Evolutionary conservation across 768 basidiomycete species (phyloP).

Genomic region (Gymnopilus junonius): DNA sequence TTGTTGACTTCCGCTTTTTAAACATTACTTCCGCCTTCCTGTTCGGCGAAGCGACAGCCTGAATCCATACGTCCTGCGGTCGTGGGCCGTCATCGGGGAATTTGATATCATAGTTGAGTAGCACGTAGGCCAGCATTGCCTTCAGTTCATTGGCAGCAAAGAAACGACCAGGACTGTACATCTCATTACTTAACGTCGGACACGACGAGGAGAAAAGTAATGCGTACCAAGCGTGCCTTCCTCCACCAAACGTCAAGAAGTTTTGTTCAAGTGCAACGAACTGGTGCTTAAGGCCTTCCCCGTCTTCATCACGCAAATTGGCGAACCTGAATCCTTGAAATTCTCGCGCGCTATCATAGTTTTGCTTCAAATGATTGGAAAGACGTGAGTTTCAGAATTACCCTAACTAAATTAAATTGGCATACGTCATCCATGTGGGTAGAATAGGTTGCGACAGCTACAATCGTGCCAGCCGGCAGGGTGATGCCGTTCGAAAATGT

Average conservation of each 20-base stretch:
- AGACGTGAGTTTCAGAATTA: not conserved
- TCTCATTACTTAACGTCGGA: too few species aligned
- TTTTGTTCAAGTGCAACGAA: conserved; percentile 30
- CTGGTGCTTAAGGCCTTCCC: conserved; percentile 22
- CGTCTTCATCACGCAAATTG: conserved; percentile 25
- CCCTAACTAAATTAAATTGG: not conserved
- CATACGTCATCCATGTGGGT: conserved; percentile 33
- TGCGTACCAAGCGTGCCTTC: conserved; percentile 30
- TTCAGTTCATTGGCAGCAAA: conserved; percentile 39
- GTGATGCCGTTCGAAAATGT: conserved; percentile 48
- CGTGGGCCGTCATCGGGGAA: conserved; percentile 28
- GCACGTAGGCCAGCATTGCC: conserved; percentile 42
- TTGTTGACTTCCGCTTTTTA: not conserved
- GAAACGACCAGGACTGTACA: conserved; percentile 39
- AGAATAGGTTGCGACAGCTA: conserved; percentile 32
- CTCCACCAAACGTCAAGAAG: conserved; percentile 39
- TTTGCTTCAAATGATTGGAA: not conserved
- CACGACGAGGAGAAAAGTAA: not conserved
- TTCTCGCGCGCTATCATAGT: conserved; percentile 28
- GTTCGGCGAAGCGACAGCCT: conserved; percentile 3
- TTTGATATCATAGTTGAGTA: conserved; percentile 46
- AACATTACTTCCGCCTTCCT: conserved; percentile 10
- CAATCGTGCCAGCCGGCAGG: conserved; percentile 41
- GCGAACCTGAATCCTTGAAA: conserved; percentile 51
- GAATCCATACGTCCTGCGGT: conserved; percentile 29